Evolutionary conservation across 2,329 filamentous ascomycete genomes (phyloP), one percentile per base, ranked within the genome.

Genomic region (Xylariomycetidae sp.): DNA sequence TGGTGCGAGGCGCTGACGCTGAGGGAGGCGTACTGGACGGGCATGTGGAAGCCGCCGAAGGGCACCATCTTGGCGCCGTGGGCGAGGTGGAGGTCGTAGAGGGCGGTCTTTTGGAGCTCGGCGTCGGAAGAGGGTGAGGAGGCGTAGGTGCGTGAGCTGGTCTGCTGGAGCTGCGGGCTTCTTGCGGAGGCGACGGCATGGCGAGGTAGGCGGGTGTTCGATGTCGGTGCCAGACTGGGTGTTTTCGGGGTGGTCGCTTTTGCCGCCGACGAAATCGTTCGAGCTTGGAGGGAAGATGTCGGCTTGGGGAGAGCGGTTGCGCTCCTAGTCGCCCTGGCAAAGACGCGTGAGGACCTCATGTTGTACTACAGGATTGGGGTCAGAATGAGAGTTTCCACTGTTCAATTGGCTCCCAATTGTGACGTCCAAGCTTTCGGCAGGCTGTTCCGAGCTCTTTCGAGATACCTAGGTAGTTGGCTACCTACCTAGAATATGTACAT

Each of bases 1-100:
- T 80, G 74, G 69, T 97, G 92, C 33, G 88, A 94, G 41, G 88
- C 85, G 47, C 77, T 73, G 44, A 96, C 83, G 48, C 83, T 82
- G 46, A 85, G 72, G 46, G 80, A 76, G 20, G 72, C 64, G 67
- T 97, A 98, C 61, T 92, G 85, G 27, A 98, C 80, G 6, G 92
- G 92, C 88, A 98, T 96, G 49, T 77, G 72, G 67, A 82, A 95
- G 47, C 88, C 88, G 44, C 86, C 90, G 63, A 96, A 98, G n/a
- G 88, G 86, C 31, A 96, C 90, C 79, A 97, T 92, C 67, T 94
- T 96, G 47, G 76, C 92, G 48, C 87, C 87, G 56, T 86, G 70
- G 38, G 77, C 72, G 42, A 89, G 54, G 60, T 94, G 85, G 15
- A 94, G 68, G 50, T 88, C 80, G 61, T 90, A 85, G 15, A 96